Conservation (phyloP, 2,329 filamentous ascomycete genomes). For the Ceratocystis smalleyi region DNA sequence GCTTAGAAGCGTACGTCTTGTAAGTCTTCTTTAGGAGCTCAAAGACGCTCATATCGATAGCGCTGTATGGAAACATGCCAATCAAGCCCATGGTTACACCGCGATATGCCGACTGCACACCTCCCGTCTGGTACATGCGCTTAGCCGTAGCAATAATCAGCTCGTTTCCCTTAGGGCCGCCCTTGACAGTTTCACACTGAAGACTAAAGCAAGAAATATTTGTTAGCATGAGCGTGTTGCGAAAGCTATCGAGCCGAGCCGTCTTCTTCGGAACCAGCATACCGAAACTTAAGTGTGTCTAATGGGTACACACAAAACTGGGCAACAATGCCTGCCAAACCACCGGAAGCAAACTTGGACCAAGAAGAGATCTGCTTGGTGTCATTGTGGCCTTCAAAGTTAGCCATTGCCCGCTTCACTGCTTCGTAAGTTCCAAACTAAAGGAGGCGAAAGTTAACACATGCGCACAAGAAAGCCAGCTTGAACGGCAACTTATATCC, state of each 20-base stretch:
- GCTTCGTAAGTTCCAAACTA: slow-evolving; percentile 90
- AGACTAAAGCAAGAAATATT: slow-evolving; percentile 36
- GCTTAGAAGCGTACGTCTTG: slow-evolving; percentile 52
- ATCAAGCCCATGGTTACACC: slow-evolving; percentile 85
- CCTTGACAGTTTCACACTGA: slow-evolving; percentile 85
- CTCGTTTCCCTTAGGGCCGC: slow-evolving; percentile 66
- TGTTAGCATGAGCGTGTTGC: not conserved
- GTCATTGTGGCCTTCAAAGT: slow-evolving; percentile 76
- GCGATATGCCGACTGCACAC: slow-evolving; percentile 66
- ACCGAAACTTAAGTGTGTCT: slow-evolving; percentile 61
- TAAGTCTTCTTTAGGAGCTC: slow-evolving; percentile 75
- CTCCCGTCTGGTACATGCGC: slow-evolving; percentile 72
- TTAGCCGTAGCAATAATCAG: slow-evolving; percentile 68
- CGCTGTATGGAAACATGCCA: slow-evolving; percentile 95
- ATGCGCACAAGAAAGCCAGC: not conserved
- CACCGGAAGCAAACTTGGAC: slow-evolving; percentile 83
- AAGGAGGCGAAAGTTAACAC: not conserved
- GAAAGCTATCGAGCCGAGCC: not conserved
- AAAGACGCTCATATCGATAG: slow-evolving; percentile 90
- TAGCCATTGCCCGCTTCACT: slow-evolving; percentile 72
- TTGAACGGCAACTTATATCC: too few relatives aligned
- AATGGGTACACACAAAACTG: slow-evolving; percentile 95
- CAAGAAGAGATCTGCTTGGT: slow-evolving; percentile 61
- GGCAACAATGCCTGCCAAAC: slow-evolving; percentile 81
- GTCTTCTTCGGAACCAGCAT: slow-evolving; percentile 18